Base-by-base conservation (phyloP, 768 basidiomycete genomes). In the Chalciporus sphaerocephalus region DNA sequence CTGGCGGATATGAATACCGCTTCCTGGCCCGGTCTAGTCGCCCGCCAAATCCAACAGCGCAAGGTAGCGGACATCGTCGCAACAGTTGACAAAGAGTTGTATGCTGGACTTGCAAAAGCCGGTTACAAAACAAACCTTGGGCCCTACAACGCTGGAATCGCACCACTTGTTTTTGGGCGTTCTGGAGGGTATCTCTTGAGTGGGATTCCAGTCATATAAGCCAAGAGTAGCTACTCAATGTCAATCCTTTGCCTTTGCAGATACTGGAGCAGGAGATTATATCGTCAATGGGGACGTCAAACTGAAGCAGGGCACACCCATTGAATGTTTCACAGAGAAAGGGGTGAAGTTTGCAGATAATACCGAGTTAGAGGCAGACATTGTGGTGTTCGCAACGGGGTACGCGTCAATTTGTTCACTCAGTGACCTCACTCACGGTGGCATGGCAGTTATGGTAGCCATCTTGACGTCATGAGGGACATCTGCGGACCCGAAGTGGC, bases 401-500 rank as follows among this genome's bases (percentile, higher is more conserved):
- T 51, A 38, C 8, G 34, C 0, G 4, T n/a, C 15, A 21, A 15
- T 8, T 30, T 21, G 16, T 23, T 15, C 20, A 17, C 23, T 18
- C 3, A 28, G 20, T n/a, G 21, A 21, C 11, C 25, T n/a, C 20
- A 17, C n/a, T 25, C 22, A 21, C 44, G 9, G 17, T n/a, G 6
- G 13, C 10, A n/a, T 11, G 33, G 25, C 46, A 80, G 76, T 2
- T 68, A 71, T 44, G 73, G 74, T 10, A 67, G 75, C 51, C 56
- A 71, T 3, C 59, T 61, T 18, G 60, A 67, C 9, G 61, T 66
- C 13, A 55, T 74, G 36, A 57, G 58, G 34, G 53, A 61, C 17
- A 64, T 83, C 10, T 71, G 75, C 24, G 77, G 73, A 0, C 64
- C 72, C 10, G 68, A 73, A n/a, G 53, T 74, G 4, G 69, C 66